Evolutionary conservation across 2,329 filamentous ascomycete genomes (phyloP), one percentile per base, ranked within the genome.

Genomic region (Paraphaeosphaeria sporulosa): DNA sequence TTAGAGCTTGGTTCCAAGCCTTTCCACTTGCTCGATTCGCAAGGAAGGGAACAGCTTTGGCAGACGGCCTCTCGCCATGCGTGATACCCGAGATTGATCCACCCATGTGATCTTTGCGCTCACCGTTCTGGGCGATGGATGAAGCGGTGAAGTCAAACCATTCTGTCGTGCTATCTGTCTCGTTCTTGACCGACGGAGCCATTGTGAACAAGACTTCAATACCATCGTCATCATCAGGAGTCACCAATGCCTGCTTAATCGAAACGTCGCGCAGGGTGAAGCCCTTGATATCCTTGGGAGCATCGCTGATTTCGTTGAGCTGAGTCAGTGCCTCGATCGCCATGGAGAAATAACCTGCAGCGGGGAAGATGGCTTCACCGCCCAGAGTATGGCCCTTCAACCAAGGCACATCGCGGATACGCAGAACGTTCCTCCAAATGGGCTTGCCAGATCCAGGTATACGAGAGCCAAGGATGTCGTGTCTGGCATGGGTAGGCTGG

Each of bases 291-390:
- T 25, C 6, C 27, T 48, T 25, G 5, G 44, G 44, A 17, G 9
- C 30, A 4, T 38, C n/a, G 10, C 15, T 21, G 30, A 38, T 7
- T 32, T 36, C 30, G 19, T 32, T 34, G n/a, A 23, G 15, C n/a
- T 51, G 48, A 4, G 23, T 30, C 2, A 38, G 23, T 3, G 30
- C 48, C n/a, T 51, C 48, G 9, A 51, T 51, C 13, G 48, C 48
- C 17, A 38, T 21, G 4, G 48, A 19, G 17, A 51, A 21, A n/a
- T 51, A 32, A 12, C 30, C 48, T 6, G 48, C 48, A 15, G 48
- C 30, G 15, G 74, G 75, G 59, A 68, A 75, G 2, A 76, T 46
- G n/a, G 71, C 60, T 0, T 63, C 54, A 19, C 62, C 64, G 3
- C 53, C 57, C 17, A 77, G 44, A 6, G 40, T 12, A 17, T 43